Evolutionary conservation across 164 flowering plant species (phyloP).

Genomic region (Pachysandra terminalis): DNA sequence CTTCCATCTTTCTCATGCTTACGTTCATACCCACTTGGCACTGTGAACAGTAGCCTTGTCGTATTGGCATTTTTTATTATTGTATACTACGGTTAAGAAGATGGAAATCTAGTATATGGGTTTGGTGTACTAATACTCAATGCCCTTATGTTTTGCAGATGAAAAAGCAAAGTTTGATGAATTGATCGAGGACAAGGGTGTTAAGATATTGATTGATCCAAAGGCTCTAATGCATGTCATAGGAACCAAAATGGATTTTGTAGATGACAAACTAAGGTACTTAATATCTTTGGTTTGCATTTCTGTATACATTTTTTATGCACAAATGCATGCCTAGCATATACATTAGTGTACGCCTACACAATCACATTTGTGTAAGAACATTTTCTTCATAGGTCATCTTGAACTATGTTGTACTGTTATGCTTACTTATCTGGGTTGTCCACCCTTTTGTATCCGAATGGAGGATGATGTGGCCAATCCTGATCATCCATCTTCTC

Average conservation of each 20-base stretch:
- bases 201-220: conserved; percentile 84
- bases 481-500: too few species aligned
- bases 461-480: too few species aligned
- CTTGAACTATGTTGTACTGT: too few species aligned
- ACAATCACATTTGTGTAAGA: neutral
- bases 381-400: too few species aligned
- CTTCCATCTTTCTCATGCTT: too few species aligned
- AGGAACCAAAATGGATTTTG: conserved; percentile 96
- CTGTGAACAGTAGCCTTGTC: neutral
- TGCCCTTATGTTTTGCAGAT: conserved; percentile 41
- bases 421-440: too few species aligned
- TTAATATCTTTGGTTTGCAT: neutral
- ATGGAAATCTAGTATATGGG: neutral
- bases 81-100: too few species aligned
- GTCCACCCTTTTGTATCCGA: too few species aligned
- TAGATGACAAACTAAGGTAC: conserved; percentile 86
- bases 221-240: conserved; percentile 98
- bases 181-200: conserved; percentile 86
- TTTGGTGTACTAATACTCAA: neutral
- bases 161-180: conserved; percentile 93
- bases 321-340: too few species aligned
- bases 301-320: too few species aligned
- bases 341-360: neutral
- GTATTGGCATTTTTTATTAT: too few species aligned
- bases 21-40: neutral